Percentiles rank a stretch among this genome's conserved stretches.
Evolutionary conservation across 306 rosid genomes (phyloP).

Genomic region (Benincasa hispida): DNA sequence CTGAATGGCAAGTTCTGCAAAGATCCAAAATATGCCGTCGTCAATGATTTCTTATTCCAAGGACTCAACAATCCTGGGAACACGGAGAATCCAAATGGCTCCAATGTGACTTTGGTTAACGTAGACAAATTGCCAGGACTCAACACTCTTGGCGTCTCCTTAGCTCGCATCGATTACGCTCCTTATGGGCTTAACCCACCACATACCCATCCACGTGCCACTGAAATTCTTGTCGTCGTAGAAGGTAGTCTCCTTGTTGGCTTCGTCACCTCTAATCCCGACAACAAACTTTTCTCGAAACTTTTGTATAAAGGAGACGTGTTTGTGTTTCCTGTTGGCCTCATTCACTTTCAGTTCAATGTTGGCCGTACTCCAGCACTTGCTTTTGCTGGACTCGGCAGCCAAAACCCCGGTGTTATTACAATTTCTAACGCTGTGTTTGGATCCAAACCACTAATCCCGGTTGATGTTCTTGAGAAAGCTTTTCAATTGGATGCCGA

Average conservation of each 20-base stretch:
- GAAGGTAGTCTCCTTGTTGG: slow-evolving; percentile 7
- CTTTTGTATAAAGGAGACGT: slow-evolving; percentile 4
- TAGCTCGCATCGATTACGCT: slow-evolving; percentile 10
- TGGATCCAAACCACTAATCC: background rate
- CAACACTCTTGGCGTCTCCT: slow-evolving; percentile 8
- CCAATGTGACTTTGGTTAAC: background rate
- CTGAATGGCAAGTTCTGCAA: slow-evolving; percentile 13
- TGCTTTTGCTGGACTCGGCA: slow-evolving; percentile 11
- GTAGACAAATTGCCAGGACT: slow-evolving; percentile 9
- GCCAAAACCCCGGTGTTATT: slow-evolving; percentile 8
- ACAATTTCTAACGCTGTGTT: slow-evolving; percentile 5
- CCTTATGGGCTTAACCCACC: slow-evolving; percentile 10
- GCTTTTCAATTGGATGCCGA: slow-evolving; percentile 8
- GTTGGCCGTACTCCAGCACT: background rate
- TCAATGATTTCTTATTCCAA: background rate
- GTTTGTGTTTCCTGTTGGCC: slow-evolving; percentile 9
- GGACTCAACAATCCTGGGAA: slow-evolving; percentile 9
- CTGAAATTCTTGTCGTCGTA: slow-evolving; percentile 3
- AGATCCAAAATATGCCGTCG: background rate
- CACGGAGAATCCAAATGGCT: background rate
- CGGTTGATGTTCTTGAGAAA: background rate
- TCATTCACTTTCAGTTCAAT: slow-evolving; percentile 10
- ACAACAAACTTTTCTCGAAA: background rate
- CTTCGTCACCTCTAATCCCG: slow-evolving; percentile 4
- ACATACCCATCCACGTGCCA: slow-evolving; percentile 2